A percentile compares a stretch with the other conserved stretches of the same genome.
These are phyloP conservation scores for Symbiodinium pilosum DNA, from an alignment of 73 alveolate genomes.

Conservation along the genomic window DNA sequence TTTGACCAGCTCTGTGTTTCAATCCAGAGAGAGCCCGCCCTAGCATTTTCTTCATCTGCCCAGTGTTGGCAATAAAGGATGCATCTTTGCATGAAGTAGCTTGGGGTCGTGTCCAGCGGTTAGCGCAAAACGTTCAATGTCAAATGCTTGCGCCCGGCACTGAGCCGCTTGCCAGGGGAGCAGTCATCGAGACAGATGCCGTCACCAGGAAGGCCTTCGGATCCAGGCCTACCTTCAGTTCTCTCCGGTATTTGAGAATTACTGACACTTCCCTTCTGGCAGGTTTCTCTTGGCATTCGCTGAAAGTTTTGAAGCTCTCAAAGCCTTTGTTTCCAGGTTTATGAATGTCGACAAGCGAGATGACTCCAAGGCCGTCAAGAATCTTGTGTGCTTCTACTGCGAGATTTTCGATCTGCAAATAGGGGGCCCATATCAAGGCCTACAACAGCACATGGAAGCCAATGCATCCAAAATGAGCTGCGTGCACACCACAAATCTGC, in stretches of 20 bases:
- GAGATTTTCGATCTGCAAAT: neutral
- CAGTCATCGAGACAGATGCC: conserved; percentile 36
- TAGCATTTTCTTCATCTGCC: no score
- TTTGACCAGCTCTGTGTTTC: neutral
- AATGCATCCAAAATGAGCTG: no score
- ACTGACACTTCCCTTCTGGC: neutral
- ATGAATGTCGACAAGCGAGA: conserved; percentile 34
- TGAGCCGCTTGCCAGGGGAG: conserved; percentile 20
- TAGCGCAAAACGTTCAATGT: neutral
- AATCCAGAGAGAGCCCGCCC: no score
- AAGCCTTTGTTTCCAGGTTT: neutral
- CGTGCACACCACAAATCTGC: no score
- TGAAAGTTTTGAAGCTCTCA: neutral
- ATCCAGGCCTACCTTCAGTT: neutral
- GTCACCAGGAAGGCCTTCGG: conserved; percentile 75
- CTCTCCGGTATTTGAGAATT: no score
- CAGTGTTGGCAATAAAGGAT: no score
- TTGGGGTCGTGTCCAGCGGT: no score
- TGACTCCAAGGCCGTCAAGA: conserved; percentile 35
- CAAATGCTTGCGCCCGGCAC: neutral
- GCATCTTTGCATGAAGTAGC: no score
- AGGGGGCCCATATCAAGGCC: no score
- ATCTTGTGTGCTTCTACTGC: neutral
- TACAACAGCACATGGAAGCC: no score
- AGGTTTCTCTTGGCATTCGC: no score